Percentiles rank a stretch among this genome's conserved stretches.
Evolutionary conservation across 805 yeast genomes (phyloP).

Genomic region (Ogataea allantospora): DNA sequence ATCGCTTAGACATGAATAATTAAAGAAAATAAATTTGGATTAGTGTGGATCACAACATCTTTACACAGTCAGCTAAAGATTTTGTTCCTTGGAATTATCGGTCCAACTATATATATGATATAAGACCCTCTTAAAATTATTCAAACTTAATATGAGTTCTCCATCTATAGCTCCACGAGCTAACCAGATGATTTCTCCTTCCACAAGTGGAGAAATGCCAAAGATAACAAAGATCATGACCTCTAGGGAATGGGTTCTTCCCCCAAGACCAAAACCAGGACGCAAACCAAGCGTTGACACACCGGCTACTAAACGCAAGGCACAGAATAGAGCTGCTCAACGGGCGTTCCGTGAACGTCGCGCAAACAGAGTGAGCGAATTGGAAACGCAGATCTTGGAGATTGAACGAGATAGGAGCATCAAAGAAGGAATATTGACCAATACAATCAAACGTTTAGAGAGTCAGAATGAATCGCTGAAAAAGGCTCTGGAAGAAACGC

Average conservation of each 20-base stretch:
- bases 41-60: slow-evolving; percentile 3
- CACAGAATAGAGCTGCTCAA: slow-evolving; percentile 93
- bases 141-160: slow-evolving; percentile 19
- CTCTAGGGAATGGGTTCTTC: slow-evolving; percentile 57
- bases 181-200: slow-evolving; percentile 19
- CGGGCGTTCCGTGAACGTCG: slow-evolving; percentile 85
- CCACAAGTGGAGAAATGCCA: slow-evolving; percentile 14
- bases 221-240: slow-evolving; percentile 52
- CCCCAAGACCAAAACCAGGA: slow-evolving; percentile 63
- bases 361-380: slow-evolving; percentile 75
- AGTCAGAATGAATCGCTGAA: slow-evolving; percentile 44
- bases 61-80: slow-evolving; percentile 3
- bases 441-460: slow-evolving; percentile 48
- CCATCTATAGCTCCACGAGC: slow-evolving; percentile 26
- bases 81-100: slow-evolving; percentile 10
- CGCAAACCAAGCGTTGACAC: slow-evolving; percentile 54
- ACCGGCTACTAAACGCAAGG: slow-evolving; percentile 82
- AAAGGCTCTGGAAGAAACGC: slow-evolving; percentile 43
- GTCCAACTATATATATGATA: slow-evolving; percentile 8
- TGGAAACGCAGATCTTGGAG: slow-evolving; percentile 66
- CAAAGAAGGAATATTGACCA: slow-evolving; percentile 53
- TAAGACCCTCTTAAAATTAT: slow-evolving; percentile 1
- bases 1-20: slow-evolving; percentile 11
- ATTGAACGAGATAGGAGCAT: slow-evolving; percentile 65
- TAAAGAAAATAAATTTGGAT: background rate